Base-by-base conservation (phyloP, 2,329 filamentous ascomycete genomes). In the Sphaerostilbella broomeana region DNA sequence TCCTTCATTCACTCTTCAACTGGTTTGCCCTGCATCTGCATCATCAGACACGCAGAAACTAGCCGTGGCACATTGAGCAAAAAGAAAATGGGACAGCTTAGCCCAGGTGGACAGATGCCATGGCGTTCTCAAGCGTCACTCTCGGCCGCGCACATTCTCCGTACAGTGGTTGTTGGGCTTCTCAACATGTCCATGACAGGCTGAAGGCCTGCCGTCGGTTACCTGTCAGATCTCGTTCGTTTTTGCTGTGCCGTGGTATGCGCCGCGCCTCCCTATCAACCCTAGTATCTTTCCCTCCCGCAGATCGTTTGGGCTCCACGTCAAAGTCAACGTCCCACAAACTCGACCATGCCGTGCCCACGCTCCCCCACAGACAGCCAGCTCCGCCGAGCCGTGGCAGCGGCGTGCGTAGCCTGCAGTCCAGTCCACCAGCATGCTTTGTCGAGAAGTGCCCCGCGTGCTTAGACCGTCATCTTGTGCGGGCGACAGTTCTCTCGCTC, bases 191-290 rank as follows among this genome's bases (percentile, higher is more conserved):
- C 22, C 21, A 33, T 27, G 32, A 19, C 38, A 22, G 11, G 7
- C 27, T 25, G 15, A 25, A 26, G 20, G 18, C 21, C 22, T n/a
- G 25, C 21, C 32, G 27, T 33, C 31, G 30, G 40, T 43, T 40
- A 45, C 38, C 42, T 39, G 48, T 46, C 43, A 44, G 40, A 48
- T 43, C 32, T 38, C 38, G 38, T 45, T 48, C 33, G 43, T 44
- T 38, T 43, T 41, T 46, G 20, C 28, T 40, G 22, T 24, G 40
- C 24, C 42, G 40, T 37, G 25, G n/a, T 10, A 27, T 6, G 25
- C n/a, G n/a, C n/a, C n/a, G n/a, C n/a, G n/a, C n/a, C n/a, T n/a
- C n/a, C n/a, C 18, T 17, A 22, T 32, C 17, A 28, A 26, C 16
- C 31, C 17, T 25, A 25, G 19, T 12, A 8, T 12, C 12, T 25